A percentile compares a stretch with the other conserved stretches of the same genome.
Evolutionary conservation across 371 early-diverging fungal species (phyloP).

Genomic region (Batrachochytrium dendrobatidis): DNA sequence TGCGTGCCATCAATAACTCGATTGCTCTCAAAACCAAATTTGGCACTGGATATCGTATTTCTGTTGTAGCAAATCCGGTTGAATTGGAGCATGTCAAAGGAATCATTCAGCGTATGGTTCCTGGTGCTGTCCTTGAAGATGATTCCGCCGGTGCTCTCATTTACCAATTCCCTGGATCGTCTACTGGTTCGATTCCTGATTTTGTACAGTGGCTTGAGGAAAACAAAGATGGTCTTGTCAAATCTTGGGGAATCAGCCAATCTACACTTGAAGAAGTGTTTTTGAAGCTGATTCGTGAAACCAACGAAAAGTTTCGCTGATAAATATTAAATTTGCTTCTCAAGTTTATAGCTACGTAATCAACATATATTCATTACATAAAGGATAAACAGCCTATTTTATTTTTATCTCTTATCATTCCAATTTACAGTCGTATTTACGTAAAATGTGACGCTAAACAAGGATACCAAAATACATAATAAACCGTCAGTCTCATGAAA

Average conservation of each 20-base stretch:
- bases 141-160: slow-evolving; percentile 57
- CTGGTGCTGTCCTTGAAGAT: slow-evolving; percentile 50
- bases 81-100: slow-evolving; percentile 36
- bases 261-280: slow-evolving; percentile 18
- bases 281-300: slow-evolving; percentile 16
- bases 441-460: too few species aligned
- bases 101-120: slow-evolving; percentile 27
- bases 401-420: too few species aligned
- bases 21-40: slow-evolving; percentile 59
- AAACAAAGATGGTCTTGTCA: slow-evolving; percentile 1
- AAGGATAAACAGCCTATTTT: too few species aligned
- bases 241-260: slow-evolving; percentile 5
- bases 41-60: slow-evolving; percentile 54
- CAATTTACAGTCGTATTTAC: too few species aligned
- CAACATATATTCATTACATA: too few species aligned
- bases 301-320: slow-evolving; percentile 5
- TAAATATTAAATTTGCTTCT: too few species aligned
- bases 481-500: too few species aligned
- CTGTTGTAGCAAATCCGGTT: slow-evolving; percentile 25
- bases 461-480: too few species aligned
- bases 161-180: slow-evolving; percentile 44
- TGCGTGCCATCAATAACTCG: slow-evolving; percentile 56
- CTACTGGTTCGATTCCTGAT: neutral
- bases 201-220: slow-evolving; percentile 5
- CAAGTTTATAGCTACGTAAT: too few species aligned